Evolutionary conservation across 176 grass and related monocot genomes (phyloP), one percentile per base, ranked within the genome.

Genomic region (Carex kokanica): DNA sequence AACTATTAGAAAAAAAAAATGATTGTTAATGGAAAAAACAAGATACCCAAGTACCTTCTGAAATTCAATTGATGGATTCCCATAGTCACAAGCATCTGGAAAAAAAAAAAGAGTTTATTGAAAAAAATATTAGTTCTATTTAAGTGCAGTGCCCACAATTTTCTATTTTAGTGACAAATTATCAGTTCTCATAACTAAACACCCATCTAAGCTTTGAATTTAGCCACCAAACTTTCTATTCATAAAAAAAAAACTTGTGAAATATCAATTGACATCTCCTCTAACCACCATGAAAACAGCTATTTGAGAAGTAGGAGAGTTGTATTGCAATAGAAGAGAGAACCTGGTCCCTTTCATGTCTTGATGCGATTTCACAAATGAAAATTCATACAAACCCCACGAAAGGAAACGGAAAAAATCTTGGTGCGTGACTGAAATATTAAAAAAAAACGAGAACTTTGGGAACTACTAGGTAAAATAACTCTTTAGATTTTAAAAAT

Each of bases 51-150:
- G 73, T 78, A 94, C 95, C 92, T 98, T 67, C 87, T 80, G 66
- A 98, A 94, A 87, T 98, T 98, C 54, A 98, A 83, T 84, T 98
- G 84, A 90, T 93, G 89, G 64, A 98, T 91, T 27, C 90, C 95
- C 87, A 98, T 86, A 75, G 84, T 83, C 64, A 87, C 21, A 88
- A 98, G 95, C 87, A 98, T 93, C 95, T 98, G 60, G 16, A 56
- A 4, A 36, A 86, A 87, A 54, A 24, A 36, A 86, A 90, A 54
- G n/a, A 86, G 24, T 86, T 81, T 38, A 87, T 81, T 64, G 12
- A 78, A 65, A 27, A 74, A 59, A 8, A 64, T 74, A 49, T 25
- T 12, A 74, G 41, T 52, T 70, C 18, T 74, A 53, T 52, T 71
- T 45, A 21, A 43, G 21, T 29, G 10, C 13, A 4, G 41, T 27